phyloP scores from a whole-genome alignment of 306 rosid genomes.

The Abrus precatorius region DNA sequence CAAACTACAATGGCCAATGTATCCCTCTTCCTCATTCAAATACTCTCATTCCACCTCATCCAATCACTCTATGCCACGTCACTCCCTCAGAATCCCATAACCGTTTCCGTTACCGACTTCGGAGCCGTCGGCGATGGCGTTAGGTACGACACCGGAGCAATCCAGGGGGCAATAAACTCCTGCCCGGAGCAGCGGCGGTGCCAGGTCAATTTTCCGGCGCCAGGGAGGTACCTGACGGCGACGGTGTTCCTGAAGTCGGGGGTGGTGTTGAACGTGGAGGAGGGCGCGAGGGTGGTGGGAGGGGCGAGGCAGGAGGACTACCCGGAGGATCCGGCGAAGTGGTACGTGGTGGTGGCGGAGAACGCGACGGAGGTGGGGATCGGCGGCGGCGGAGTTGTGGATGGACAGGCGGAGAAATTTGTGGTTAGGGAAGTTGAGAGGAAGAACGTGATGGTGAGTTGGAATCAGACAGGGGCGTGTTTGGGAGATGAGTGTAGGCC shows the following conservation, averaged over 20 bases:
- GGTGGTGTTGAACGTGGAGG: conserved; percentile 57
- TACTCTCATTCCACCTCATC: conserved; percentile 27
- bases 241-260: conserved; percentile 67
- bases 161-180: conserved; percentile 69
- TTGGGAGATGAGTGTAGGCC: conserved; percentile 82
- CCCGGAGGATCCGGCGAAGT: conserved; percentile 56
- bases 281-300: conserved; percentile 60
- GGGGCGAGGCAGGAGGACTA: conserved; percentile 61
- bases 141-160: conserved; percentile 66
- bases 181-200: conserved; percentile 50
- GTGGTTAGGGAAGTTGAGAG: conserved; percentile 60
- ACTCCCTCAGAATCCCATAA: conserved; percentile 9
- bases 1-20: conserved; percentile 33
- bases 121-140: conserved; percentile 70
- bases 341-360: conserved; percentile 76
- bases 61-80: conserved; percentile 51
- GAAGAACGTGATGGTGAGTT: conserved; percentile 87
- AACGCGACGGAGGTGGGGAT: conserved; percentile 66
- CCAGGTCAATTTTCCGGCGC: conserved; percentile 56
- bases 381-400: conserved; percentile 64
- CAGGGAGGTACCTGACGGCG: conserved; percentile 64
- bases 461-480: conserved; percentile 74
- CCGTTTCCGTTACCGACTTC: conserved; percentile 58
- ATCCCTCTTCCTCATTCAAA: background rate
- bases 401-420: conserved; percentile 65